These are phyloP conservation scores for Brassica rapa DNA, from an alignment of 345 rosid species.

Conservation along the genomic window DNA sequence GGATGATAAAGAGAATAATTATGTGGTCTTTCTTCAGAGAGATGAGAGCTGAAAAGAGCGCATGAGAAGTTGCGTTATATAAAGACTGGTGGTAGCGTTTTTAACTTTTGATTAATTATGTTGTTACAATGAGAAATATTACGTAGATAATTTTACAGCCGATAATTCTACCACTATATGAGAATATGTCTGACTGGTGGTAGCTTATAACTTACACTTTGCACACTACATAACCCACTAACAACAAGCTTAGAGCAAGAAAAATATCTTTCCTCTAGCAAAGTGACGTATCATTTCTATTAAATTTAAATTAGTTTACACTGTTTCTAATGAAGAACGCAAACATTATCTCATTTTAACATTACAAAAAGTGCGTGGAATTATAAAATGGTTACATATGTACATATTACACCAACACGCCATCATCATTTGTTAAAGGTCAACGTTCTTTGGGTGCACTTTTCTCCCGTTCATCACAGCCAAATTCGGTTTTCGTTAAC, in stretches of 20 bases:
- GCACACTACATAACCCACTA: neutral
- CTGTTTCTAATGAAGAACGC: neutral
- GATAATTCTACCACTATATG: no score
- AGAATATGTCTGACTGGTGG: neutral
- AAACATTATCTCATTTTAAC: neutral
- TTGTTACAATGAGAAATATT: no score
- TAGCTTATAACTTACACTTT: constrained; percentile 13
- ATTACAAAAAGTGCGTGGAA: neutral
- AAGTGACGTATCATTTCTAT: neutral
- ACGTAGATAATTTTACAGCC: no score
- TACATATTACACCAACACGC: neutral
- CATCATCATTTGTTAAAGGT: neutral
- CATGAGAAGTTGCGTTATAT: constrained; percentile 10
- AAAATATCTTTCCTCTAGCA: neutral
- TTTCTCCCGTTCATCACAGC: constrained; percentile 10
- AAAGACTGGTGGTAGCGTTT: neutral
- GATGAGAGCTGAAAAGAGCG: neutral
- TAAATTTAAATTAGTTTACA: neutral
- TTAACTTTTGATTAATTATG: no score
- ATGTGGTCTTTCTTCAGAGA: neutral
- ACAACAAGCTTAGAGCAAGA: neutral
- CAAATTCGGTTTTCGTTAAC: neutral
- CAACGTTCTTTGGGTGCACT: constrained; percentile 19
- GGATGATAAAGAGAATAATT: neutral
- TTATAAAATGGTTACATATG: neutral